Base-by-base conservation (phyloP, 345 rosid genomes). In the Turritis glabra region DNA sequence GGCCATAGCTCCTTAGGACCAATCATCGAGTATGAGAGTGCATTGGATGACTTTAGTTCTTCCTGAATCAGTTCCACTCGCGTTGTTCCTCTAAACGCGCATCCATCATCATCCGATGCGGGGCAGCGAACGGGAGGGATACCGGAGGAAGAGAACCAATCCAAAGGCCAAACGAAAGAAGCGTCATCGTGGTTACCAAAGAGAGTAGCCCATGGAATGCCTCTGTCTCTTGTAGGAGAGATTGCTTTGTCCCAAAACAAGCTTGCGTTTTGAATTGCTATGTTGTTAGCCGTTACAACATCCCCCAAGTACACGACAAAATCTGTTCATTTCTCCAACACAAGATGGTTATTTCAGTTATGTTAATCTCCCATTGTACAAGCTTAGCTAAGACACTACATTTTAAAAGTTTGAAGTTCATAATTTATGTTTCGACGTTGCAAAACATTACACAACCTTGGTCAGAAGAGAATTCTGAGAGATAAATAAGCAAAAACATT, bases 121-220 rank as follows among this genome's bases (percentile, higher is more conserved):
- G 88, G 87, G 61, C 98, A 91, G 22, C 12, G 58, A 77, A 85
- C 32, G 17, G 73, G 87, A 69, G 96, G 98, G 65, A 91, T 77
- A 37, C 96, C 95, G 7, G 88, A 55, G 68, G 87, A 47, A 4
- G 89, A 88, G 79, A 94, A 91, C 98, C 98, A 91, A 55, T 86
- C 86, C 47, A 84, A 55, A 10, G 93, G 97, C 97, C 98, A 90
- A 44, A 54, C 83, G 3, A 94, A 94, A 1, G 88, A 64, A 2
- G 95, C 91, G 58, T 94, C 96, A 22, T 94, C 96, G 37, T 91
- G 97, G 85, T 91, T 91, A 53, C 98, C 96, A 71, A 91, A 90
- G 27, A 91, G 80, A 68, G 84, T 86, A 4, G 96, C 85, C 83
- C 92, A 94, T 0, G 95, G 93, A 25, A 90, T 90, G 43, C 79